These are phyloP conservation scores for Spiromastix sp. DNA, from an alignment of 2,329 filamentous ascomycete species.

Conservation along the genomic window DNA sequence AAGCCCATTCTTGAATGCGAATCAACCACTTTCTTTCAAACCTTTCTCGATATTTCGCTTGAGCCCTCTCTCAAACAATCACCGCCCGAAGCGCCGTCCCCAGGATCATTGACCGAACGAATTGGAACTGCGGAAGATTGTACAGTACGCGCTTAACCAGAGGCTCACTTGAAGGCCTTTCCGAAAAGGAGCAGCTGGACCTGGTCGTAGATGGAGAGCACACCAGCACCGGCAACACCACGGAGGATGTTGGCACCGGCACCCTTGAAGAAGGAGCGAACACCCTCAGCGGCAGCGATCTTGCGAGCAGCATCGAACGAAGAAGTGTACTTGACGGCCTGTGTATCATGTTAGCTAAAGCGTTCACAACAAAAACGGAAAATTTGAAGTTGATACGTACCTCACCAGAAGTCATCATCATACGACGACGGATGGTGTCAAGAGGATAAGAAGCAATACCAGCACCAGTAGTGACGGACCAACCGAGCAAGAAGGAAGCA, in stretches of 20 bases:
- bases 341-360: constrained; percentile 37
- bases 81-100: constrained; percentile 14
- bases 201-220: constrained; percentile 99
- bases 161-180: constrained; percentile 82
- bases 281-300: constrained; percentile 94
- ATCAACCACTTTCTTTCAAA: no score
- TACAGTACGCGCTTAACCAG: constrained; percentile 16
- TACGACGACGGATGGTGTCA: constrained; percentile 99
- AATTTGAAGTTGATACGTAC: constrained; percentile 30
- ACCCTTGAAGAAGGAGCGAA: constrained; percentile 99
- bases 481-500: constrained; percentile 96
- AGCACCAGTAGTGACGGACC: constrained; percentile 98
- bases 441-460: constrained; percentile 99
- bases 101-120: not conserved
- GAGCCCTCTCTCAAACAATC: constrained; percentile 4
- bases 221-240: constrained; percentile 99
- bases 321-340: constrained; percentile 99
- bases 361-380: constrained; percentile 3
- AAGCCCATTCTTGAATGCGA: constrained; percentile 30
- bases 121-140: no score
- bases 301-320: constrained; percentile 90
- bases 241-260: constrained; percentile 99
- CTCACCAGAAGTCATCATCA: constrained; percentile 97
- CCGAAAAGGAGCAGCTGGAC: constrained; percentile 98
- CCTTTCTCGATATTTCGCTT: no score